Evolutionary conservation across 2,329 filamentous ascomycete species (phyloP).

Genomic region (Colletotrichum cuscutae): DNA sequence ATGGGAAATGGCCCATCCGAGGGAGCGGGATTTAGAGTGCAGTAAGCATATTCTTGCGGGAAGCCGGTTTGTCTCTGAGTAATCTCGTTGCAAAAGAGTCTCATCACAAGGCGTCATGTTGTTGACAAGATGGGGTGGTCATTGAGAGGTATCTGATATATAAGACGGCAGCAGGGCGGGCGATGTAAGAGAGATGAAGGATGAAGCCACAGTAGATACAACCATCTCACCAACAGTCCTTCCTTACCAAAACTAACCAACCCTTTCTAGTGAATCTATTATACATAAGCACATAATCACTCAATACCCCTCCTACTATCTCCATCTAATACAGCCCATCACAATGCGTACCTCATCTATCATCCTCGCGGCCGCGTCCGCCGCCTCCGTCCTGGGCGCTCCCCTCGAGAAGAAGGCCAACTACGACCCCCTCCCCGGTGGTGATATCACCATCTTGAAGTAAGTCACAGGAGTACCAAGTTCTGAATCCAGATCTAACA

Average conservation of each 20-base stretch:
- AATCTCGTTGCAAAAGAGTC: neutral
- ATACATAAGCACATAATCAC: neutral
- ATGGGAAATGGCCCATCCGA: neutral
- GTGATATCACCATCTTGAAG: conserved; percentile 47
- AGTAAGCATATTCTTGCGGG: neutral
- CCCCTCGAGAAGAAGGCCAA: conserved; percentile 34
- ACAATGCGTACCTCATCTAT: conserved; percentile 29
- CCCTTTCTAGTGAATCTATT: neutral
- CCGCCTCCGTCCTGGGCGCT: conserved; percentile 11
- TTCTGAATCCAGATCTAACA: neutral
- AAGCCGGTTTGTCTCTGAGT: neutral
- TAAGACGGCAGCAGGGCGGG: neutral
- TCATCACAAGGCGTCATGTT: conserved; percentile 1
- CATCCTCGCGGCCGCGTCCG: conserved; percentile 21
- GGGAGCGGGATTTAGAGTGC: neutral
- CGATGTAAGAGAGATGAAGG: too few species aligned
- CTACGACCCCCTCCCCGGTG: conserved; percentile 37
- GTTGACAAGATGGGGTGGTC: neutral
- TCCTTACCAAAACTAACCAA: neutral
- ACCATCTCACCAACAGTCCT: conserved; percentile 18
- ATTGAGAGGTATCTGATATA: neutral
- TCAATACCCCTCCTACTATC: neutral
- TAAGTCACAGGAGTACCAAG: neutral
- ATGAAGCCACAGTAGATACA: neutral
- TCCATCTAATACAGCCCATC: neutral